Evolutionary conservation across 176 grass and related monocot species (phyloP).

Genomic region (Triticum urartu): DNA sequence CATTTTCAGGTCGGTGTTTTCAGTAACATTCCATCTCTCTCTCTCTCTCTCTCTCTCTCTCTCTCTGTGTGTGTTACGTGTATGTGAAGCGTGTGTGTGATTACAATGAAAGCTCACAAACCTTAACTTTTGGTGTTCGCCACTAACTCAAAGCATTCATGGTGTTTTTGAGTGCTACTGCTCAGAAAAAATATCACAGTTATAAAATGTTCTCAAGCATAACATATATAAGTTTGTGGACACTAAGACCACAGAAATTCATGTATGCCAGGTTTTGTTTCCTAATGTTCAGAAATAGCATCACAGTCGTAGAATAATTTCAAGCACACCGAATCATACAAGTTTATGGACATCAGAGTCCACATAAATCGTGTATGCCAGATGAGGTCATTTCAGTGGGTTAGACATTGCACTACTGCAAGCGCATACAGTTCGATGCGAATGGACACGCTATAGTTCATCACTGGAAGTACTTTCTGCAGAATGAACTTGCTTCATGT

Average conservation of each 20-base stretch:
- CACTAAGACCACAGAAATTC: neutral
- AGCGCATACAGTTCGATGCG: neutral
- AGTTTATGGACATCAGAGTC: constrained; percentile 19
- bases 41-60: too few species aligned
- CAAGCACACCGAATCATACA: constrained; percentile 12
- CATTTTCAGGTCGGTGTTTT: neutral
- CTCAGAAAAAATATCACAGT: constrained; percentile 10
- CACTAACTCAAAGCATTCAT: neutral
- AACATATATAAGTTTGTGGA: constrained; percentile 16
- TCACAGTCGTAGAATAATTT: constrained; percentile 11
- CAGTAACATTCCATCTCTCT: neutral
- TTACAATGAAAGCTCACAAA: neutral
- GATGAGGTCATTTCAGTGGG: neutral
- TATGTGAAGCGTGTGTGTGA: neutral
- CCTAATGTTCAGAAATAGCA: constrained; percentile 16
- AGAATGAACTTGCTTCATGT: constrained; percentile 34
- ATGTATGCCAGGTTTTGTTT: neutral
- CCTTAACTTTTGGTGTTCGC: neutral
- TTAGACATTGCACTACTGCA: constrained; percentile 1
- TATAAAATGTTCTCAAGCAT: neutral
- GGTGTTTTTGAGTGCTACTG: neutral
- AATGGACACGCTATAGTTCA: constrained; percentile 2
- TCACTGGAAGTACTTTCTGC: constrained; percentile 48
- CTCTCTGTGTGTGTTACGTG: neutral
- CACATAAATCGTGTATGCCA: neutral